A percentile compares a stretch with the other conserved stretches of the same genome.
phyloP scores from a whole-genome alignment of 495 filamentous ascomycete species.

The Friedmanniomyces endolithicus region DNA sequence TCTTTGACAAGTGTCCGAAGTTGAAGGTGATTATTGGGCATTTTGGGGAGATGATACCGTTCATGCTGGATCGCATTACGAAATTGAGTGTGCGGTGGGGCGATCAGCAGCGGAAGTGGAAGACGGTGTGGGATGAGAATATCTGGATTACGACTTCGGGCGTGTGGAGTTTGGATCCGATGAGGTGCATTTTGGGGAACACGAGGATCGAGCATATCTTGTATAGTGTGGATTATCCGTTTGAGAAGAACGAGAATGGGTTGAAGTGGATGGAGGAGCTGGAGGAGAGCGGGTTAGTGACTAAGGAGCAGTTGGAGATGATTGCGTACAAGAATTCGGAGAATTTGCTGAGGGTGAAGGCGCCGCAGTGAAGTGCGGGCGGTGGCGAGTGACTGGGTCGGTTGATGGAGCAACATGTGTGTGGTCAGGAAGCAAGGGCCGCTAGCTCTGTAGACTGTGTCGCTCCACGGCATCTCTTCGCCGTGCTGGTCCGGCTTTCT shows the following conservation, averaged over 20 bases:
- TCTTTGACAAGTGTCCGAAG: slow-evolving; percentile 39
- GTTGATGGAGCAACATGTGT: not conserved
- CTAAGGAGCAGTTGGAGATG: slow-evolving; percentile 37
- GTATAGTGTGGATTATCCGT: slow-evolving; percentile 51
- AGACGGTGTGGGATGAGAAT: slow-evolving; percentile 35
- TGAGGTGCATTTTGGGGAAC: slow-evolving; percentile 33
- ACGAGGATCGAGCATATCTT: slow-evolving; percentile 41
- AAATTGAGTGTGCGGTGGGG: slow-evolving; percentile 25
- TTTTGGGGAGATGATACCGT: slow-evolving; percentile 37
- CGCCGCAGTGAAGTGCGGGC: slow-evolving; percentile 5
- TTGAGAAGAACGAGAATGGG: slow-evolving; percentile 35
- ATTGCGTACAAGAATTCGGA: slow-evolving; percentile 47
- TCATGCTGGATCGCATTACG: slow-evolving; percentile 31
- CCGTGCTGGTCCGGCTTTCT: too few species aligned
- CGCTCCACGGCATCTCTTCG: too few species aligned
- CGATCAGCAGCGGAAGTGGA: slow-evolving; percentile 21
- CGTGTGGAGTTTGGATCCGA: slow-evolving; percentile 29
- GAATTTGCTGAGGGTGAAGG: slow-evolving; percentile 36
- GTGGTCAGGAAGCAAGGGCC: too few species aligned
- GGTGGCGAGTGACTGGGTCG: not conserved
- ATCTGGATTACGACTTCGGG: slow-evolving; percentile 32
- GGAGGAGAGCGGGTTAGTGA: slow-evolving; percentile 39
- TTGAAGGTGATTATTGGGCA: slow-evolving; percentile 39
- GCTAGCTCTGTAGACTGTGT: too few species aligned
- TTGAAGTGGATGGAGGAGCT: slow-evolving; percentile 38